Conservation (phyloP, 768 basidiomycete species). For the Tricholoma sp. region DNA sequence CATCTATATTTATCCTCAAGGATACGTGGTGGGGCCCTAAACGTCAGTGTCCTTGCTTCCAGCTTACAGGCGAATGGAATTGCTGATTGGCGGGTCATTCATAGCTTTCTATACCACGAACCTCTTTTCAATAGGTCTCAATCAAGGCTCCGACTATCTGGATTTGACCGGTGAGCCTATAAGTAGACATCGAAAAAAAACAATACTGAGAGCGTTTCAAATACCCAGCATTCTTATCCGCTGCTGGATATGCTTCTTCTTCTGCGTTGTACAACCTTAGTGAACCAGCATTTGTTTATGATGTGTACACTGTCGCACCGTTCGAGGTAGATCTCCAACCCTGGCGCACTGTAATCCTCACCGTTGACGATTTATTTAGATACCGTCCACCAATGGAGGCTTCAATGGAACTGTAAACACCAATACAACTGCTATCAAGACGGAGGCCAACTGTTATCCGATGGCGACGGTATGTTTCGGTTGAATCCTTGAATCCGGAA, state of each 20-base stretch:
- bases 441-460: neutral
- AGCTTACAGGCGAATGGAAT: neutral
- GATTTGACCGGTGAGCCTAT: conserved; percentile 40
- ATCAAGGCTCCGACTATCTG: conserved; percentile 38
- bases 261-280: conserved; percentile 40
- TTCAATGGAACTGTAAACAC: neutral
- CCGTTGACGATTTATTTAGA: neutral
- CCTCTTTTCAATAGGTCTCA: conserved; percentile 22
- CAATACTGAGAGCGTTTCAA: neutral
- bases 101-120: neutral
- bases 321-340: conserved; percentile 33
- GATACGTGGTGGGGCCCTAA: neutral
- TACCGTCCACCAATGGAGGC: neutral
- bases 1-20: neutral
- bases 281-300: conserved; percentile 41
- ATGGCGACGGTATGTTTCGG: neutral
- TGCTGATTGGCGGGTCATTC: neutral
- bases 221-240: conserved; percentile 43
- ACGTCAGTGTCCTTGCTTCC: neutral
- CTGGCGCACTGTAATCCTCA: neutral
- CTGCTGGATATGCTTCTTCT: conserved; percentile 51
- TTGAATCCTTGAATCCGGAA: neutral
- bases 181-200: neutral
- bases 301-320: conserved; percentile 39
- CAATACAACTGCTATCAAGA: neutral